These are phyloP conservation scores for Camellia sinensis DNA, from an alignment of 148 eudicot genomes.

Conservation along the genomic window DNA sequence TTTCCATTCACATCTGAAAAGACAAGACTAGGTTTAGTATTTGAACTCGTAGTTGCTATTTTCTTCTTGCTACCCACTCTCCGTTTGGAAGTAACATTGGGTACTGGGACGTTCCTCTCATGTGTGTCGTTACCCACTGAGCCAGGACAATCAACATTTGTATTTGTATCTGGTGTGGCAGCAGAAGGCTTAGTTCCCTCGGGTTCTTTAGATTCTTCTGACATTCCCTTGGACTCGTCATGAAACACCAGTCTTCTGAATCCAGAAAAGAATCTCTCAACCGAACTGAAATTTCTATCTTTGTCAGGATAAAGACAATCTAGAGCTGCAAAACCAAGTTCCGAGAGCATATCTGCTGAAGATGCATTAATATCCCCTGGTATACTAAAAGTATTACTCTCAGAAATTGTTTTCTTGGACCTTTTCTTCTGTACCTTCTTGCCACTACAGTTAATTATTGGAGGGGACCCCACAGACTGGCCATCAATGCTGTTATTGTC, in stretches of 20 bases:
- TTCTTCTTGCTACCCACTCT: slow-evolving; percentile 34
- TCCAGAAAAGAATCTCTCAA: slow-evolving; percentile 37
- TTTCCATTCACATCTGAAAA: slow-evolving; percentile 27
- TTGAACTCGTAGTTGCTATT: slow-evolving; percentile 18
- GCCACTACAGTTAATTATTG: slow-evolving; percentile 23
- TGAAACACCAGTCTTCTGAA: slow-evolving; percentile 49
- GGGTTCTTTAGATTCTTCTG: slow-evolving; percentile 1
- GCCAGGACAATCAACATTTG: not conserved
- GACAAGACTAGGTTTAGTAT: slow-evolving; percentile 7
- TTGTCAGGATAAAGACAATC: slow-evolving; percentile 41
- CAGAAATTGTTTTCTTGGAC: slow-evolving; percentile 29
- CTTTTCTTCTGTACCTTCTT: slow-evolving; percentile 30
- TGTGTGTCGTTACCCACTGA: slow-evolving; percentile 1
- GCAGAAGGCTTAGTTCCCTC: not conserved
- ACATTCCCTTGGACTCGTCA: slow-evolving; percentile 16
- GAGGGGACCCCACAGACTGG: slow-evolving; percentile 21
- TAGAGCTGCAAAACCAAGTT: slow-evolving; percentile 48
- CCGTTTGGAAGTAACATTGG: slow-evolving; percentile 15
- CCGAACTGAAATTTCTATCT: slow-evolving; percentile 38
- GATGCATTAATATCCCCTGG: slow-evolving; percentile 31
- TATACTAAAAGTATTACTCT: slow-evolving; percentile 13
- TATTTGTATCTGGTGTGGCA: slow-evolving; percentile 7
- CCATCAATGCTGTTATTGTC: slow-evolving; percentile 1
- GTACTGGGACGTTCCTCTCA: not conserved
- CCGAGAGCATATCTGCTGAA: slow-evolving; percentile 54